phyloP scores from a whole-genome alignment of 169 alveolate genomes.

The Neospora caninum region DNA sequence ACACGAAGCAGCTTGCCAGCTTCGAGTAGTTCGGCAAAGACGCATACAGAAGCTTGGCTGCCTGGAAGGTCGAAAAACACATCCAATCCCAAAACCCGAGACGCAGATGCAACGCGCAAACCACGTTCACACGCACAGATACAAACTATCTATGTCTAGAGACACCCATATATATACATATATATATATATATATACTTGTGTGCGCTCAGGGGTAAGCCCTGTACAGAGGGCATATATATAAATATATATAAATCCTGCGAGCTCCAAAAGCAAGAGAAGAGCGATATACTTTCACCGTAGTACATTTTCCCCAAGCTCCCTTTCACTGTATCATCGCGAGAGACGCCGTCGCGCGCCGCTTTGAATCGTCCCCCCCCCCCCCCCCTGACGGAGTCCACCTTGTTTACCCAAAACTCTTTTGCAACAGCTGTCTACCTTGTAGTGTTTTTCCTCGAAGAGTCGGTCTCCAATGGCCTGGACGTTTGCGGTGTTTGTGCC shows the following conservation, averaged over 20 bases:
- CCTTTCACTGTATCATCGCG: no score
- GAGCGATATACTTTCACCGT: not conserved
- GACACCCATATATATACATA: no score
- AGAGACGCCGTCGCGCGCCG: no score
- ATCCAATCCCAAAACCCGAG: not conserved
- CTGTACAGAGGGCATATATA: no score
- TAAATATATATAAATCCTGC: not conserved
- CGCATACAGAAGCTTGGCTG: conserved; percentile 94
- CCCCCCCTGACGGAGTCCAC: not conserved
- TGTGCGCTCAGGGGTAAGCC: no score
- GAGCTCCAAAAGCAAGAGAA: no score
- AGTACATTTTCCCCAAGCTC: no score
- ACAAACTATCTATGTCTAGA: no score
- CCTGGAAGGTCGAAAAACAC: conserved; percentile 50
- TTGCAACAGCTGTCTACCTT: conserved; percentile 75
- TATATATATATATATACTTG: no score
- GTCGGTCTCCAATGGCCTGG: conserved; percentile 92
- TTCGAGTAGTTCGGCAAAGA: conserved; percentile 96
- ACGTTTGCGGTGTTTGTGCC: conserved; percentile 90
- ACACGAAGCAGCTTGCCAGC: conserved; percentile 95
- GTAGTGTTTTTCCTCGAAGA: conserved; percentile 86
- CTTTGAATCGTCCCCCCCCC: no score
- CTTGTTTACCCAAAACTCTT: not conserved
- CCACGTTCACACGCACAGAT: no score
- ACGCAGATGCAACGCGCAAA: not conserved